Base-by-base conservation (phyloP, 495 filamentous ascomycete genomes). In the Penicillium manginii region DNA sequence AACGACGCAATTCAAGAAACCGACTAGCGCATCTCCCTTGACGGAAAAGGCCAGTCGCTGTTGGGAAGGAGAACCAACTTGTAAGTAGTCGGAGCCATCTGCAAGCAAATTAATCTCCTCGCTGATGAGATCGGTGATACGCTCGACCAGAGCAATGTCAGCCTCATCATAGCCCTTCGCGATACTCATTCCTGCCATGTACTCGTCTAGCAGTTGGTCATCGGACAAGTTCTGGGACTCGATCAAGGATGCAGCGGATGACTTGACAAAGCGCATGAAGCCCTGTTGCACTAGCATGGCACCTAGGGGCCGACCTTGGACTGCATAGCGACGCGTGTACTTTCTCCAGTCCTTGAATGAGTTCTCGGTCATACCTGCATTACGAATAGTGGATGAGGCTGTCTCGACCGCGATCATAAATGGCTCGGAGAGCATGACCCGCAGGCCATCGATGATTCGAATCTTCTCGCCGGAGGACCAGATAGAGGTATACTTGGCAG, bases 281-380 rank as follows among this genome's bases (percentile, higher is more conserved):
- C 85, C 90, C 65, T 89, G 85, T 68, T 92, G 91, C 15, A 98
- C 73, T 8, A 97, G 77, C 90, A 97, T 93, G n/a, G 92, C 91
- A 4, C 94, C 92, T 31, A 98, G 72, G 2, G 94, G 93, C 15
- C 89, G 85, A 12, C 89, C 89, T 54, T 84, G 79, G 9, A 84
- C 82, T 23, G 92, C 86, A 71, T 98, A 98, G 46, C 90, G 87
- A n/a, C 87, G 86, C 17, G 88, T 76, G 72, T 87, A 92, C 58
- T 84, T 83, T 68, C 87, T 93, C 94, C 94, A 98, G 51, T 92
- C 87, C 53, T 76, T 73, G 40, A 89, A 77, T 0, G 77, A 75
- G 61, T 81, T 82, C 17, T 78, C 76, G 10, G 69, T 35, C 31
- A 61, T 61, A 26, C 71, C 71, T n/a, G 81, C 74, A 64, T 84